phyloP scores from a whole-genome alignment of 2,329 filamentous ascomycete genomes.

The Xylariaceae sp. region DNA sequence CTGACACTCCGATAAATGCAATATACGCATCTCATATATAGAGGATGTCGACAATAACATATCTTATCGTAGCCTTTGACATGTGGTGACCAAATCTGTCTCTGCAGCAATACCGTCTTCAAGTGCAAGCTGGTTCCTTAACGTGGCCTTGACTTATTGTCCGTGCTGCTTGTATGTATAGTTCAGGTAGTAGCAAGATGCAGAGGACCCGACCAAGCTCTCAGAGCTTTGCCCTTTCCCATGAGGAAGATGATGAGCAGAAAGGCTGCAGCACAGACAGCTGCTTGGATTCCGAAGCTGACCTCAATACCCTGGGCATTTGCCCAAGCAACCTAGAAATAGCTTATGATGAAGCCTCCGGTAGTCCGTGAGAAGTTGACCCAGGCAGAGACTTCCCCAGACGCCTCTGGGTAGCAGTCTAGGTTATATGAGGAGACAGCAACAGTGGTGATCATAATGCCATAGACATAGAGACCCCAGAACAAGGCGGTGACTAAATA shows the following conservation, averaged over 20 bases:
- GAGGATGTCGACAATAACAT: no score
- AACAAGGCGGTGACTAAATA: slow-evolving; percentile 46
- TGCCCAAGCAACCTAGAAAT: slow-evolving; percentile 51
- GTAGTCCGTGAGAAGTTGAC: slow-evolving; percentile 46
- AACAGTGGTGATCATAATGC: slow-evolving; percentile 52
- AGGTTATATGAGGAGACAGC: slow-evolving; percentile 50
- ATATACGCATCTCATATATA: no score
- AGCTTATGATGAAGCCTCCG: slow-evolving; percentile 49
- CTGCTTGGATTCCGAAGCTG: slow-evolving; percentile 46
- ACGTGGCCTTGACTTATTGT: no score
- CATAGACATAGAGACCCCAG: slow-evolving; percentile 54
- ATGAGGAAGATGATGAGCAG: slow-evolving; percentile 34
- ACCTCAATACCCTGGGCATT: slow-evolving; percentile 37
- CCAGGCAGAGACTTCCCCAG: slow-evolving; percentile 51
- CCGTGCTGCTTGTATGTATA: no score
- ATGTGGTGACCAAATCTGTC: no score
- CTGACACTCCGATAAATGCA: no score
- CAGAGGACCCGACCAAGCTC: slow-evolving; percentile 33
- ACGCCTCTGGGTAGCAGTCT: slow-evolving; percentile 52
- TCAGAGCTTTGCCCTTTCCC: slow-evolving; percentile 35
- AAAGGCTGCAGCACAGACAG: slow-evolving; percentile 35
- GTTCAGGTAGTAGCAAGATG: slow-evolving; percentile 29
- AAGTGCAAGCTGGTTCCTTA: no score
- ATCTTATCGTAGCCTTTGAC: no score
- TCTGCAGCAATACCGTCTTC: no score